Evolutionary conservation across 768 basidiomycete genomes (phyloP).

Genomic region (Tricholoma sp.): DNA sequence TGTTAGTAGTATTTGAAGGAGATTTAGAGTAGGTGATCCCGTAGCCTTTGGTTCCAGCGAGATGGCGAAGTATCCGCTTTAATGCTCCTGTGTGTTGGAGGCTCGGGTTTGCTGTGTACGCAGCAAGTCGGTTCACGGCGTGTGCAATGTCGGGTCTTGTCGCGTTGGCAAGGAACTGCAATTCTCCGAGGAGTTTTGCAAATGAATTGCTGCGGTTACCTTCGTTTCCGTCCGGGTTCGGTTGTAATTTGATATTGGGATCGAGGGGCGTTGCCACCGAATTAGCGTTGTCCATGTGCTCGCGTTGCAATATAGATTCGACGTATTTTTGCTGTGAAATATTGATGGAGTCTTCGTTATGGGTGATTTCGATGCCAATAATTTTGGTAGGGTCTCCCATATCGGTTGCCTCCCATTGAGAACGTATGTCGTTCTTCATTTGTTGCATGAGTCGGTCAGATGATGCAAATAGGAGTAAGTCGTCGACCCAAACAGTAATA

Average conservation of each 20-base stretch:
- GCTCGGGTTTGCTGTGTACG: constrained; percentile 1
- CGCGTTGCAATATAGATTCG: neutral
- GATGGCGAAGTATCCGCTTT: too few species aligned
- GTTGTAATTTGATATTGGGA: neutral
- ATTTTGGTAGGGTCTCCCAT: neutral
- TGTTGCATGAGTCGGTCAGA: constrained; percentile 3
- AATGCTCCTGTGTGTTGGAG: neutral
- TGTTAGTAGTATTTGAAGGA: too few species aligned
- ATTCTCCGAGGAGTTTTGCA: neutral
- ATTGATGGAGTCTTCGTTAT: neutral
- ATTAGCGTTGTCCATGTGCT: neutral
- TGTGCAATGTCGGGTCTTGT: neutral
- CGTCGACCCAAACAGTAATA: constrained; percentile 7
- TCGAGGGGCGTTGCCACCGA: too few species aligned
- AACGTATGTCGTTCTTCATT: neutral
- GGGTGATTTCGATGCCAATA: neutral
- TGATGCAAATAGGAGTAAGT: constrained; percentile 4
- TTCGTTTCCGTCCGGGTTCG: neutral
- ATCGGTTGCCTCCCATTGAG: constrained; percentile 8
- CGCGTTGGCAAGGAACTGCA: neutral
- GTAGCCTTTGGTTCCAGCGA: too few species aligned
- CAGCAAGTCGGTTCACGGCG: neutral
- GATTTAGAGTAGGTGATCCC: too few species aligned
- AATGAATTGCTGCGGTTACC: neutral
- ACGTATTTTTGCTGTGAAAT: neutral